A percentile compares a stretch with the other conserved stretches of the same genome.
These are phyloP conservation scores for Simplicillium sp. DNA, from an alignment of 2,329 filamentous ascomycete species.

Conservation along the genomic window DNA sequence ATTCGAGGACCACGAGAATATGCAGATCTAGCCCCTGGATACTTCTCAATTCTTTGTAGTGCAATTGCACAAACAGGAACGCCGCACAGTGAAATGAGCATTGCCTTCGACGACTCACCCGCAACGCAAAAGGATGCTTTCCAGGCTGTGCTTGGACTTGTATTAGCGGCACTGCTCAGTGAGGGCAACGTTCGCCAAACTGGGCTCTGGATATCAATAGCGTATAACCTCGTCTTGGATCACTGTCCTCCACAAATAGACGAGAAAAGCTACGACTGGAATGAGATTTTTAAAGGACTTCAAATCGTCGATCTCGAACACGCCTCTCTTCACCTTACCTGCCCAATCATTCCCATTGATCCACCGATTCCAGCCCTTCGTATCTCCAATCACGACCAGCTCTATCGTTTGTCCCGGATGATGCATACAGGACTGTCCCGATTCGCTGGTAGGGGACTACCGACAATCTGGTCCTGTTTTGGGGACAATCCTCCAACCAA, in stretches of 20 bases:
- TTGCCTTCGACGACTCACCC: constrained; percentile 11
- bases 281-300: constrained; percentile 24
- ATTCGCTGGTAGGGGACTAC: constrained; percentile 29
- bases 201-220: constrained; percentile 32
- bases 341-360: constrained; percentile 28
- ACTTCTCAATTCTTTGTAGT: constrained; percentile 25
- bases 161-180: constrained; percentile 28
- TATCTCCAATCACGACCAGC: constrained; percentile 26
- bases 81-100: constrained; percentile 18
- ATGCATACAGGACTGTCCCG: constrained; percentile 32
- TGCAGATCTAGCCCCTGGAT: constrained; percentile 24
- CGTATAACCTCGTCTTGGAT: constrained; percentile 29
- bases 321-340: constrained; percentile 29
- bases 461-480: constrained; percentile 33
- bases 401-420: constrained; percentile 31
- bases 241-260: constrained; percentile 28
- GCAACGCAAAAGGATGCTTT: constrained; percentile 28
- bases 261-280: constrained; percentile 28
- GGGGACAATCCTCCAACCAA: constrained; percentile 12
- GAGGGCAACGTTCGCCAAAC: constrained; percentile 32
- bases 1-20: constrained; percentile 21
- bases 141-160: constrained; percentile 29
- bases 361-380: constrained; percentile 26
- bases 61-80: constrained; percentile 30
- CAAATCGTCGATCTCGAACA: constrained; percentile 35